Evolutionary conservation across 257 asterid genomes (phyloP), one percentile per base, ranked within the genome.

Genomic region (Euphrasia confusa): DNA sequence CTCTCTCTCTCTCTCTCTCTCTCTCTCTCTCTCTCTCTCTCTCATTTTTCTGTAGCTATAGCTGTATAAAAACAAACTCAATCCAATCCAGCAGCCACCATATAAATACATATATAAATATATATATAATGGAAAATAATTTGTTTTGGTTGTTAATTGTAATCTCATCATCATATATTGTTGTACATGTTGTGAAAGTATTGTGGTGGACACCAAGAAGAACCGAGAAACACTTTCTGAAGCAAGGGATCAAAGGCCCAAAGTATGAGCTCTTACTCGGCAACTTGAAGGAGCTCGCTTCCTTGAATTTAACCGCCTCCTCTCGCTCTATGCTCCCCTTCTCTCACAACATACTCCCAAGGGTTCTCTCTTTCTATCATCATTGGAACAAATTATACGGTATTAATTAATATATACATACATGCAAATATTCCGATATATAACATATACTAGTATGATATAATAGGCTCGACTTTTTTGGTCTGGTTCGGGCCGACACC

Each of bases 371-470:
- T 10, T 92, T 89, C 77, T 92, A 92, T 68, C 85, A 87, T 66
- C 95, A 86, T 60, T 92, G 95, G 99, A 89, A 83, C 82, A 84
- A 81, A 66, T 72, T 83, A 1, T 89, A 92, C 68, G 99, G 98
- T 88, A 78, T 5, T 39, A 1, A 6, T 37, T 37, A 37, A 1
- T 37, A 9, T 37, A 2, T 37, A 5, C 7, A 6, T 39, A 39
- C 12, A 39, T 39, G 33, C 33, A 30, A 30, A 21, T 21, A 21
- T 30, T 30, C 33, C 33, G 5, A 95, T 89, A 82, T 21, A 21
- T 21, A 21, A 21, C 24, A 21, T 21, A 21, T 21, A 21, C n/a
- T n/a, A n/a, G n/a, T 21, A 21, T 21, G 24, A 21, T 21, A 21
- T 21, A 21, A 21, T 21, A 92, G 98, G 97, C 5, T 78, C 85